Evolutionary conservation across 2,329 filamentous ascomycete genomes (phyloP), one percentile per base, ranked within the genome.

Genomic region (Raffaelea albimanens): DNA sequence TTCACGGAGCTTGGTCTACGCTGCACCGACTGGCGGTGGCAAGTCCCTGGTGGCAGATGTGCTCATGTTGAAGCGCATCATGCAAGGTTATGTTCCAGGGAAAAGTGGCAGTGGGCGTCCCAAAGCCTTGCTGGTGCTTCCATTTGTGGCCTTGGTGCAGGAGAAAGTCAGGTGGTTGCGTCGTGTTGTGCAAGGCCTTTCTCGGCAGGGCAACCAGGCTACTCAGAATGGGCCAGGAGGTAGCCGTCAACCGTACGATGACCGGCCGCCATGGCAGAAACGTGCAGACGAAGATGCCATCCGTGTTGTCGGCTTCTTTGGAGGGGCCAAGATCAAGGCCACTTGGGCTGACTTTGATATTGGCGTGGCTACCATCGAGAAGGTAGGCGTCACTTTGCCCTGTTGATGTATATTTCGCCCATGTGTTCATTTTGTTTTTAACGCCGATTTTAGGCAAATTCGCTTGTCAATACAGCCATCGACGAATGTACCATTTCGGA

Each of bases 291-390:
- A 81, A 48, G 75, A 76, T 49, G 68, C 68, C 3, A 67, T 89
- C 29, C 73, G 80, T 38, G 78, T 89, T 2, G 76, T 82, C 19
- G 84, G 83, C 0, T 87, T 86, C 60, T 87, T 87, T 62, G 85
- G 85, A 5, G 85, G 85, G 4, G 84, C 79, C 56, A 85, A 80
- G 58, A 71, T 80, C 23, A 75, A 76, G 52, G 68, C 76, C 11
- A 79, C 74, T 1, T 89, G 85, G 84, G 69, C 73, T 22, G 84
- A 89, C 57, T 83, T 86, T 55, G 85, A 90, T 59, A 80, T 90
- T 57, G 85, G 80, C 1, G 76, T 89, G 38, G 89, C 85, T 65
- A 89, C 85, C 1, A 82, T 89, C 51, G 85, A 90, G 66, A 90
- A 89, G 76, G 77, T 74, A 44, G 56, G 56, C 20, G 7, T 10